Conservation (phyloP, 179 eudicot species). For the Monotropa hypopitys region DNA sequence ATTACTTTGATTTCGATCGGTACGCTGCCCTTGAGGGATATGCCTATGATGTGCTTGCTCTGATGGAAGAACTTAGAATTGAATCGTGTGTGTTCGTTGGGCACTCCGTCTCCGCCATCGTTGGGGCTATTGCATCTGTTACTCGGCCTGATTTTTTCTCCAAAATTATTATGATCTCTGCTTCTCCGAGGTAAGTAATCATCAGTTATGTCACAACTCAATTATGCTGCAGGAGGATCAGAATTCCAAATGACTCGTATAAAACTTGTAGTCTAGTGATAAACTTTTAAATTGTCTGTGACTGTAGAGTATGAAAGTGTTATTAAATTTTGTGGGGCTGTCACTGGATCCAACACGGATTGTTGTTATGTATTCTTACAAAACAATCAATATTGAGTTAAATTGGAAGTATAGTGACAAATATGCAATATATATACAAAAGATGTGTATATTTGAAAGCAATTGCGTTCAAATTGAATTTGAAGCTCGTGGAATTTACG, state of each 20-base stretch:
- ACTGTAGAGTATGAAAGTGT: no score
- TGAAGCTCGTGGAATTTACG: not conserved
- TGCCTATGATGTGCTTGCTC: conserved; percentile 41
- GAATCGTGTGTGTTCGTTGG: conserved; percentile 39
- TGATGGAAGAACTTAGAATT: conserved; percentile 31
- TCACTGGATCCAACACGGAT: no score
- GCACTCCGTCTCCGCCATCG: conserved; percentile 32
- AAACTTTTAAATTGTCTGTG: no score
- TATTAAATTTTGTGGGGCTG: no score
- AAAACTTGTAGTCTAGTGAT: no score
- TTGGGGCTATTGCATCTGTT: conserved; percentile 34
- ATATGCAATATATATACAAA: no score
- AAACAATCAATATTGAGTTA: no score
- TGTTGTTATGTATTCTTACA: no score
- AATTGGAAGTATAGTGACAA: no score
- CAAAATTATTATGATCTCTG: conserved; percentile 36
- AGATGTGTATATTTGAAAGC: not conserved
- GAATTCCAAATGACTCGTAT: no score
- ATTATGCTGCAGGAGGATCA: not conserved
- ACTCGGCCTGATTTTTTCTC: conserved; percentile 45
- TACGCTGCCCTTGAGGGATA: conserved; percentile 61
- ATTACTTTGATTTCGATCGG: conserved; percentile 72
- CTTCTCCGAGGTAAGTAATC: conserved; percentile 37
- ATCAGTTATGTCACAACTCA: not conserved
- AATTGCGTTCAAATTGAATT: not conserved